Conservation (phyloP, 2,329 filamentous ascomycete species). For the Ceratocystis destructans region DNA sequence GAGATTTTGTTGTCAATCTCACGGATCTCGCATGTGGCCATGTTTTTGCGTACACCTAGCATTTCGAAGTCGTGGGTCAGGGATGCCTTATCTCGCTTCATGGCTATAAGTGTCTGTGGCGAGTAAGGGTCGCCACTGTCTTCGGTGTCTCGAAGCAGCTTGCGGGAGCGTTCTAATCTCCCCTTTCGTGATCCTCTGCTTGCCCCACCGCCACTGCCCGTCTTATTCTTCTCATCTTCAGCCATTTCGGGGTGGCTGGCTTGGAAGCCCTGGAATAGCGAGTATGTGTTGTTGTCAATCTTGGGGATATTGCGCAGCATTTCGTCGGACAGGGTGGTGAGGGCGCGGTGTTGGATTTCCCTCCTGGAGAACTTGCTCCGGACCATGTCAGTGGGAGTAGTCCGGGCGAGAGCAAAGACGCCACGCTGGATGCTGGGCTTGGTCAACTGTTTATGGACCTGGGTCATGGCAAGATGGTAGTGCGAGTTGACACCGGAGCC, state of each 20-base stretch:
- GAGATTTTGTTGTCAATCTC: slow-evolving; percentile 96
- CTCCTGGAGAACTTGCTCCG: slow-evolving; percentile 77
- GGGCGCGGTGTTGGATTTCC: slow-evolving; percentile 87
- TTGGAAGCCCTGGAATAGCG: slow-evolving; percentile 91
- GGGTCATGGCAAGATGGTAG: slow-evolving; percentile 76
- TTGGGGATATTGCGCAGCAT: slow-evolving; percentile 82
- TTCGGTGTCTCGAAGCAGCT: slow-evolving; percentile 52
- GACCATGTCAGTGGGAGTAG: slow-evolving; percentile 85
- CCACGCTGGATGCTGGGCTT: slow-evolving; percentile 73
- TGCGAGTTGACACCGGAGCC: slow-evolving; percentile 34
- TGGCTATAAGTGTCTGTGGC: slow-evolving; percentile 53
- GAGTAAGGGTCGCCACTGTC: slow-evolving; percentile 23
- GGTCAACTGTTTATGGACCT: slow-evolving; percentile 78
- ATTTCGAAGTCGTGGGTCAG: slow-evolving; percentile 81
- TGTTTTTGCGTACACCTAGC: slow-evolving; percentile 85
- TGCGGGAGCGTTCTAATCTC: slow-evolving; percentile 55
- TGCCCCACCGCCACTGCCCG: slow-evolving; percentile 32
- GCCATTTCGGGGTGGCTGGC: slow-evolving; percentile 63
- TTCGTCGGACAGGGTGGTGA: slow-evolving; percentile 80
- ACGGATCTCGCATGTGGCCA: slow-evolving; percentile 89
- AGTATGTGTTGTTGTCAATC: slow-evolving; percentile 62
- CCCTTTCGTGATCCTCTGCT: slow-evolving; percentile 40
- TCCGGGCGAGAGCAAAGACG: slow-evolving; percentile 81
- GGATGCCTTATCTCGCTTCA: slow-evolving; percentile 67
- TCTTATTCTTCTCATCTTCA: slow-evolving; percentile 35